Conservation (phyloP, 345 rosid species). For the Viola odorata region DNA sequence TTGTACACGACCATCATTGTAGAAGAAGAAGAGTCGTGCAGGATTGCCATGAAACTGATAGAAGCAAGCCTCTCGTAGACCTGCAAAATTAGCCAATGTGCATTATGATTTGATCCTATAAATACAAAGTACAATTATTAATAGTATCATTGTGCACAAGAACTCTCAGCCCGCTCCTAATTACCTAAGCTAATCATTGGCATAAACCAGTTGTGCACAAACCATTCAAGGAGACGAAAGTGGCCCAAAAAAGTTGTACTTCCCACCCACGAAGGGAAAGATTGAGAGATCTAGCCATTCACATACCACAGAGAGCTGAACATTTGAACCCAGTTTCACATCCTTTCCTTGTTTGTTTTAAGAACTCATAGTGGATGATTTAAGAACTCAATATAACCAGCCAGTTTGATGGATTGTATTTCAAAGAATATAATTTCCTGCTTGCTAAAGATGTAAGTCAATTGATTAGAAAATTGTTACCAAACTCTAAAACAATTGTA, state of each 20-base stretch:
- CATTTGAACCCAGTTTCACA: constrained; percentile 11
- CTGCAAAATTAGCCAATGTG: constrained; percentile 26
- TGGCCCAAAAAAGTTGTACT: not conserved
- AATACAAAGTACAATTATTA: too few species aligned
- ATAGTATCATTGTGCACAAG: too few species aligned
- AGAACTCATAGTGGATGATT: constrained; percentile 19
- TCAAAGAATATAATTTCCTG: not conserved
- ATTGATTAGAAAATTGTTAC: not conserved
- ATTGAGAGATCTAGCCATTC: not conserved
- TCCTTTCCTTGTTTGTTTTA: constrained; percentile 25
- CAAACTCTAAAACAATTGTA: not conserved
- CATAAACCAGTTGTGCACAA: too few species aligned
- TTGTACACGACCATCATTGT: too few species aligned
- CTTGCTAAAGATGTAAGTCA: constrained; percentile 1
- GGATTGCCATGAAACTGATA: constrained; percentile 62
- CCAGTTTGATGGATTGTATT: not conserved
- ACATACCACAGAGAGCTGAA: constrained; percentile 61
- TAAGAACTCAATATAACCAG: not conserved
- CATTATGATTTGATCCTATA: not conserved
- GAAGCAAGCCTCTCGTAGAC: constrained; percentile 74
- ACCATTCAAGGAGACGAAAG: not conserved
- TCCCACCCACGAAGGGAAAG: not conserved
- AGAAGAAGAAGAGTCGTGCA: constrained; percentile 16
- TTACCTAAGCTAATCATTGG: too few species aligned
- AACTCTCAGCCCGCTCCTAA: too few species aligned